Conservation (phyloP, 176 grass and related monocot genomes). For the Triticum monococcum region DNA sequence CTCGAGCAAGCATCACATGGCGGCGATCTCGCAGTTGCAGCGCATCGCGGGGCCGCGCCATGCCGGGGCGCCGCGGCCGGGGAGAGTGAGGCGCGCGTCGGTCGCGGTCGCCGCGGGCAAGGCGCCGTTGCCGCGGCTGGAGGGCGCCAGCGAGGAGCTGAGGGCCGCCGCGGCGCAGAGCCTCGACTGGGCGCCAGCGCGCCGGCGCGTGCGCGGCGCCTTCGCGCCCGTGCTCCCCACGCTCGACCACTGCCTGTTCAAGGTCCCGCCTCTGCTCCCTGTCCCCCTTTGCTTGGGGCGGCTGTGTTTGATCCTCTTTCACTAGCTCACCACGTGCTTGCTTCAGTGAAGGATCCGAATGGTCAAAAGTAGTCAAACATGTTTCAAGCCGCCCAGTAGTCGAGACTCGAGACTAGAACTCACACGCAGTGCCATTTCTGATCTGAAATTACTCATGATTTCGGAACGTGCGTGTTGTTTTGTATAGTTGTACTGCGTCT, state of each 20-base stretch:
- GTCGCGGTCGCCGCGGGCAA: slow-evolving; percentile 20
- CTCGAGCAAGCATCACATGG: slow-evolving; percentile 27
- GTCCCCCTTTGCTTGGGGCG: neutral
- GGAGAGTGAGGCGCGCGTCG: slow-evolving; percentile 10
- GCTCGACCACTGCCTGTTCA: slow-evolving; percentile 89
- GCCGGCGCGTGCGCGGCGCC: slow-evolving; percentile 55
- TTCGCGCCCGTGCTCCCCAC: slow-evolving; percentile 69
- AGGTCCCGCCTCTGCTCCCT: slow-evolving; percentile 35
- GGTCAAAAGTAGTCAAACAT: neutral
- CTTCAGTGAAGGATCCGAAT: neutral
- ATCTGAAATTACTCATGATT: neutral
- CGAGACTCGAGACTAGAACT: neutral
- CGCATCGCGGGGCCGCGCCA: slow-evolving; percentile 15
- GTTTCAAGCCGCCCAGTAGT: neutral
- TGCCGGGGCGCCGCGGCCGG: neutral
- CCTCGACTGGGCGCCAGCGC: slow-evolving; percentile 85
- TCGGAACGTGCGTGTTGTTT: neutral
- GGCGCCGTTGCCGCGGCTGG: slow-evolving; percentile 31
- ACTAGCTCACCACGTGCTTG: neutral
- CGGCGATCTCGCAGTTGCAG: slow-evolving; percentile 31
- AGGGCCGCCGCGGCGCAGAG: slow-evolving; percentile 61
- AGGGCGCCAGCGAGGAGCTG: slow-evolving; percentile 75
- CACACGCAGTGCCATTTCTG: neutral
- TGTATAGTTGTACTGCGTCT: neutral
- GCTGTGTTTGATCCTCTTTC: neutral